Evolutionary conservation across 257 asterid genomes (phyloP).

Genomic region (Apocynum venetum): DNA sequence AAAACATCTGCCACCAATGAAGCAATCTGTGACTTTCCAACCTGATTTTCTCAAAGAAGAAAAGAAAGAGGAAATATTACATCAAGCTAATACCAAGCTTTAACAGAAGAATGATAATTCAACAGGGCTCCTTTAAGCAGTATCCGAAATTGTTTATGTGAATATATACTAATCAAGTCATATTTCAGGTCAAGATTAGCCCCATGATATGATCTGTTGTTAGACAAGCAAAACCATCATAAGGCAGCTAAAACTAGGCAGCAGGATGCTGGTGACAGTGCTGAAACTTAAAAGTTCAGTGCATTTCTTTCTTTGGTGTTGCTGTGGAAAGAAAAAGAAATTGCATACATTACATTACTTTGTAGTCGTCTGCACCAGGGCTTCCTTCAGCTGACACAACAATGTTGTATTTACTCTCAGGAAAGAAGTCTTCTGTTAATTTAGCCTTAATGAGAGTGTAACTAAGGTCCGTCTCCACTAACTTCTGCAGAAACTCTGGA

Average conservation of each 20-base stretch:
- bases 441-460: conserved; percentile 78
- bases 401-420: conserved; percentile 71
- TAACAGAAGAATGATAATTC: neutral
- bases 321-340: conserved; percentile 28
- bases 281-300: neutral
- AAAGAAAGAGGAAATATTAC: conserved; percentile 2
- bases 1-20: conserved; percentile 80
- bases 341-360: conserved; percentile 98
- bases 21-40: conserved; percentile 72
- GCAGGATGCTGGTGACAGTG: neutral
- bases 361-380: conserved; percentile 60
- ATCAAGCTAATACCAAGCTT: neutral
- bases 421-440: conserved; percentile 68
- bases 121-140: neutral
- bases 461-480: conserved; percentile 66
- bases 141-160: neutral
- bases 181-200: neutral
- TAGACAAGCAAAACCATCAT: neutral
- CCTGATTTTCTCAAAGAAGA: conserved; percentile 35
- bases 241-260: neutral
- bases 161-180: neutral
- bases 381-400: conserved; percentile 74
- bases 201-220: neutral
- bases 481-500: conserved; percentile 54
- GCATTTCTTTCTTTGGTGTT: neutral